Conservation (phyloP, 805 yeast genomes). For the Metschnikowia aberdeeniae region DNA sequence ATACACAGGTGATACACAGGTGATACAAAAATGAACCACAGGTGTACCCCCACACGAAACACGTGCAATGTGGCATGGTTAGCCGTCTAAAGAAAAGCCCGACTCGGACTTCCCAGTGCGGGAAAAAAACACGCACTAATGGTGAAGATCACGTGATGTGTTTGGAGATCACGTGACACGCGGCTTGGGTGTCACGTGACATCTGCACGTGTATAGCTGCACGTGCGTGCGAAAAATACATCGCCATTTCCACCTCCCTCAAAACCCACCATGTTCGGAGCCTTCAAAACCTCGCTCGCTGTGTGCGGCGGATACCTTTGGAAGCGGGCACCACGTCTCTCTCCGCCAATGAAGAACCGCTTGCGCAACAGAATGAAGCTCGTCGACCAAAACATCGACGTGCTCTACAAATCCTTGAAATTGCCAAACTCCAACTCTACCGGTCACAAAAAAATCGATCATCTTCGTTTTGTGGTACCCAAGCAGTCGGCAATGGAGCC, state of each 20-base stretch:
- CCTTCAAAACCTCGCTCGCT: conserved; percentile 58
- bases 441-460: conserved; percentile 34
- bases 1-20: no score
- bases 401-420: conserved; percentile 43
- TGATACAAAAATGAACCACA: no score
- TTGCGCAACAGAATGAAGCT: conserved; percentile 77
- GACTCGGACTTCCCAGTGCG: neutral
- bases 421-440: conserved; percentile 29
- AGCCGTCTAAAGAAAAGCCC: neutral
- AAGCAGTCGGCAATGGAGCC: conserved; percentile 77
- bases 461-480: conserved; percentile 50
- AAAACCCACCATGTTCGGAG: conserved; percentile 55
- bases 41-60: no score
- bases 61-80: no score
- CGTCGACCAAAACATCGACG: conserved; percentile 76
- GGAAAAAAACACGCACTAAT: no score
- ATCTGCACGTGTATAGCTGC: neutral
- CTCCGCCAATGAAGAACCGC: conserved; percentile 74
- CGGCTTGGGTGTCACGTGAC: neutral
- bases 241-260: neutral
- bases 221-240: neutral
- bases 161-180: neutral
- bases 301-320: conserved; percentile 71
- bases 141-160: no score
- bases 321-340: conserved; percentile 51